Evolutionary conservation across 306 rosid species (phyloP).

Genomic region (Fragaria iinumae): DNA sequence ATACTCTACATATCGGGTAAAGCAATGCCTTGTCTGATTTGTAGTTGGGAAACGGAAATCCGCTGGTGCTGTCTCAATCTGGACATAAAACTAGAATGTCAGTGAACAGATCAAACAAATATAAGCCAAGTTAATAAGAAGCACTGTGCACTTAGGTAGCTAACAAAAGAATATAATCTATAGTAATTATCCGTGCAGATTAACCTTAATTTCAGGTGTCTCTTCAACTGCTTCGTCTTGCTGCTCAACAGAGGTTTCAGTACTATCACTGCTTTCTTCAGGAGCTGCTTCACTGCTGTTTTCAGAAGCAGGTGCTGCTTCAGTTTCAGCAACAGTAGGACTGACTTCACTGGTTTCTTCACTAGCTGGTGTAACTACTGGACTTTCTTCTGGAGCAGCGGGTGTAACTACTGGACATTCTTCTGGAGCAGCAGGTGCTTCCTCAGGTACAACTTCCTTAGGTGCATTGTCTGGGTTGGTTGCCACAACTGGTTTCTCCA

Average conservation of each 20-base stretch:
- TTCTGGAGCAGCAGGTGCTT: slow-evolving; percentile 35
- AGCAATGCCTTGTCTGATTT: slow-evolving; percentile 97
- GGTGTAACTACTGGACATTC: slow-evolving; percentile 30
- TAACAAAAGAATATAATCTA: background rate
- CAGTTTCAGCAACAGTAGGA: slow-evolving; percentile 39
- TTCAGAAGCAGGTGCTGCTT: slow-evolving; percentile 24
- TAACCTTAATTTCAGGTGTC: slow-evolving; percentile 76
- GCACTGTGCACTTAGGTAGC: background rate
- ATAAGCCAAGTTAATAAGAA: background rate
- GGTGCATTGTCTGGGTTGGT: slow-evolving; percentile 40
- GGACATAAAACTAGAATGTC: slow-evolving; percentile 32
- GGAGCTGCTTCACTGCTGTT: slow-evolving; percentile 30
- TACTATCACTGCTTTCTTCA: slow-evolving; percentile 50
- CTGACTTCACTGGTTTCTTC: slow-evolving; percentile 51
- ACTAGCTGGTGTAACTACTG: slow-evolving; percentile 22
- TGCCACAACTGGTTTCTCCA: slow-evolving; percentile 47
- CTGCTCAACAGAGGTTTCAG: slow-evolving; percentile 48
- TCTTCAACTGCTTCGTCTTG: slow-evolving; percentile 53
- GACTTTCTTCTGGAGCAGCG: slow-evolving; percentile 32
- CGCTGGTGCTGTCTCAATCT: slow-evolving; percentile 95
- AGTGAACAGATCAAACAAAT: slow-evolving; percentile 8
- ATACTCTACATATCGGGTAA: slow-evolving; percentile 85
- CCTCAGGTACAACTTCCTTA: slow-evolving; percentile 41
- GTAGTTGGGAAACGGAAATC: slow-evolving; percentile 99
- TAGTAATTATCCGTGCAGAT: slow-evolving; percentile 2